Evolutionary conservation across 352 stramenopile species (phyloP), one percentile per base, ranked within the genome.

Genomic region (Lagenidium giganteum): DNA sequence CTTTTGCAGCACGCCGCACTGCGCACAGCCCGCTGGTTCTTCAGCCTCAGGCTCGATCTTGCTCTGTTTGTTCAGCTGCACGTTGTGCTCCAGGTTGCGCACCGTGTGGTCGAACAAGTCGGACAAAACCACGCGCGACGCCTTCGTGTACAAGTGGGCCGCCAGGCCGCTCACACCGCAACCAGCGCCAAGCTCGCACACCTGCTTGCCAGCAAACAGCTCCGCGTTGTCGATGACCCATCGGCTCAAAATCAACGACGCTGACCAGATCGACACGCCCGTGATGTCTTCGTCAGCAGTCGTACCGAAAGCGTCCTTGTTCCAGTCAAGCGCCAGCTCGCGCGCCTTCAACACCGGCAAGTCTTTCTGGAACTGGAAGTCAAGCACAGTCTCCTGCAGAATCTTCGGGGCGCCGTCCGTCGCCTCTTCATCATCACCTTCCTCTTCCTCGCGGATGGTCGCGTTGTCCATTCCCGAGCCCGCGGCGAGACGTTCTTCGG

Each of bases 251-350:
- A 95, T 76, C 2, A 95, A 57, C 23, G 83, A 83, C 28, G 83
- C 83, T n/a, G 83, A 95, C 83, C 83, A 95, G 44, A 93, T 90
- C 14, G 78, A 90, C 11, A 95, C 78, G n/a, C 83, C 83, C 3
- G 83, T 95, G 36, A 90, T 93, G 39, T 95, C 83, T 46, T 95
- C 81, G 18, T 90, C 76, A 2, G 80, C 83, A 6, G 62, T 87
- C 8, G 74, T 77, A 1, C 73, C 71, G 41, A 95, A 95, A 3
- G 80, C 83, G 27, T 87, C 76, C 42, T 86, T 84, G 42, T 76
- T 71, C 80, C 81, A 92, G 41, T 95, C 78, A 7, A 95, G 47
- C 20, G 79, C 82, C 25, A 95, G 59, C 56, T 95, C 83, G n/a
- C 83, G 73, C 1, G 72, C 80, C 31, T 79, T 80, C 7, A 95